phyloP scores from a whole-genome alignment of 2,329 filamentous ascomycete species.

The Trichoderma polysporum region DNA sequence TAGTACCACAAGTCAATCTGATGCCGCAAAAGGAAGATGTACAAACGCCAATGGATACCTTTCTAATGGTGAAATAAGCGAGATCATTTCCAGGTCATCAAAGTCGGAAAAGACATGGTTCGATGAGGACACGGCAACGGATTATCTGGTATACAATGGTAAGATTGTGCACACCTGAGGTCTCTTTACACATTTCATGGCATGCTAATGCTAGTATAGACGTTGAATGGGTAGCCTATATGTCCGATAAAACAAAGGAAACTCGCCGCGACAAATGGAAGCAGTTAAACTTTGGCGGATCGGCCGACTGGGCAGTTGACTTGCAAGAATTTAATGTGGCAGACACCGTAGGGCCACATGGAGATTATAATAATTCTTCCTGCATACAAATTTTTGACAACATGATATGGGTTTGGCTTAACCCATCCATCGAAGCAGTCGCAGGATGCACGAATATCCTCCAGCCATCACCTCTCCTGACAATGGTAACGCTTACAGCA shows the following conservation, averaged over 20 bases:
- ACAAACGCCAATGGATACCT: slow-evolving; percentile 31
- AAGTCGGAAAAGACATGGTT: slow-evolving; percentile 21
- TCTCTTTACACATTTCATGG: background rate
- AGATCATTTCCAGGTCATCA: slow-evolving; percentile 17
- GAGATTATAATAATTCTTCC: background rate
- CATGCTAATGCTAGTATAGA: background rate
- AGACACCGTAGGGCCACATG: background rate
- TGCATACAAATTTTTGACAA: slow-evolving; percentile 12
- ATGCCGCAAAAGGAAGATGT: slow-evolving; percentile 25
- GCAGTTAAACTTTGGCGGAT: slow-evolving; percentile 9
- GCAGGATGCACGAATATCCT: slow-evolving; percentile 12
- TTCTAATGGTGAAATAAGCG: slow-evolving; percentile 29
- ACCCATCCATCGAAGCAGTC: slow-evolving; percentile 2
- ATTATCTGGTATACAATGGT: slow-evolving; percentile 18
- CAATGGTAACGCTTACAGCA: background rate
- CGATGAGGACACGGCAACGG: slow-evolving; percentile 8
- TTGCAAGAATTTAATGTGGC: slow-evolving; percentile 2
- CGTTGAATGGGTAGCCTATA: slow-evolving; percentile 14
- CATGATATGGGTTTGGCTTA: slow-evolving; percentile 17
- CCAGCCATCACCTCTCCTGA: slow-evolving; percentile 1
- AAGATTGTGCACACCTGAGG: background rate
- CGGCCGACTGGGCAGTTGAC: slow-evolving; percentile 17
- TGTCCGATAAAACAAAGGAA: slow-evolving; percentile 10
- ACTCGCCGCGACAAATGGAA: slow-evolving; percentile 8
- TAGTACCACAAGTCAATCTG: background rate